phyloP scores from a whole-genome alignment of 305 asterid genomes.

The Caryopteris hybrid region DNA sequence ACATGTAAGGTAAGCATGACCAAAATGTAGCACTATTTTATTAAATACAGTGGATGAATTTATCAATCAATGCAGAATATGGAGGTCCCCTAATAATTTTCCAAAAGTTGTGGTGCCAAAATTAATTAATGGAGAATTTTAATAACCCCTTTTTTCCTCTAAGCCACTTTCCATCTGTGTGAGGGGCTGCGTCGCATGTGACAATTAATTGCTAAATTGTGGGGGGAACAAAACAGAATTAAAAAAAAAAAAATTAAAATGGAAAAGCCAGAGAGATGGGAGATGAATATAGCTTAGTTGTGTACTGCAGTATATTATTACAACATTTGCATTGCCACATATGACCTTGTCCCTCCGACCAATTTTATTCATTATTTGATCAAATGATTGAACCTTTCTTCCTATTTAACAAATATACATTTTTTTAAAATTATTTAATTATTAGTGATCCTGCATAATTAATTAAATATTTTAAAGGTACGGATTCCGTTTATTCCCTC shows the following conservation, averaged over 20 bases:
- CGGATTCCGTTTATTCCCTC: neutral
- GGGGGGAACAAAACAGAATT: no score
- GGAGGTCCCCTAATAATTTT: no score
- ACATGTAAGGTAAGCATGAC: no score
- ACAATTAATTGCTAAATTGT: constrained; percentile 6
- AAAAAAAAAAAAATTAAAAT: no score
- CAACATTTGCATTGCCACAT: neutral
- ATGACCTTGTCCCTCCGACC: constrained; percentile 2
- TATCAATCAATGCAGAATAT: no score
- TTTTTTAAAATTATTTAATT: neutral
- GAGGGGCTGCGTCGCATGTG: constrained; percentile 4
- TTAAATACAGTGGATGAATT: no score
- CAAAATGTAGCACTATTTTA: no score
- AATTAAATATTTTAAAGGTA: neutral
- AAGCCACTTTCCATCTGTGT: neutral
- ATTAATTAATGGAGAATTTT: neutral
- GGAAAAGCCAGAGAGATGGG: constrained; percentile 9
- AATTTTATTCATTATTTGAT: neutral
- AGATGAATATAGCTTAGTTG: constrained; percentile 12
- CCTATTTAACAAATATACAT: neutral
- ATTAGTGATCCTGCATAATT: neutral
- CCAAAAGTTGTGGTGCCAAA: neutral
- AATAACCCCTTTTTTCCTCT: neutral
- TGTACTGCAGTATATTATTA: constrained; percentile 1
- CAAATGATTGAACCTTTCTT: constrained; percentile 5